Evolutionary conservation across 495 filamentous ascomycete genomes (phyloP), one percentile per base, ranked within the genome.

Genomic region (Penicillium argentinense): DNA sequence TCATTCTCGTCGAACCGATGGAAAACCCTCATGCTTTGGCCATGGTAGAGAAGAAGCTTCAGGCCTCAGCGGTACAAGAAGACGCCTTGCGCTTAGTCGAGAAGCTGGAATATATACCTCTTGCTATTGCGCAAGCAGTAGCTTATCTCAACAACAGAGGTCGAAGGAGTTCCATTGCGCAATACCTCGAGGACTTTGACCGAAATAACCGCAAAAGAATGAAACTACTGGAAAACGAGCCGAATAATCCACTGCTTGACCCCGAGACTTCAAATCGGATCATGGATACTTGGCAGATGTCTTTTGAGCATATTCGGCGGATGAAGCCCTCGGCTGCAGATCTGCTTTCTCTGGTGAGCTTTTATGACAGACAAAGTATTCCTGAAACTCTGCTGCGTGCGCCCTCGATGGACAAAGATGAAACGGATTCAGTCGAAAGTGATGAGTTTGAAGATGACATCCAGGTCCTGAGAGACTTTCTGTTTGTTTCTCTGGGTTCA

Each of bases 81-180:
- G 22, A 43, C 2, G 46, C 64, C 12, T 59, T 1, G 4, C 21
- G 36, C 19, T 28, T 77, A 8, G 53, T 67, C 21, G 48, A 49
- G 14, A 63, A 56, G n/a, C 67, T 80, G 0, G 73, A 75, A n/a
- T 61, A 46, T 30, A 64, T 78, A n/a, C n/a, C n/a, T n/a, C n/a
- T n/a, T n/a, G n/a, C n/a, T n/a, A n/a, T n/a, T n/a, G n/a, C n/a
- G n/a, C 39, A 42, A 19, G 39, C 39, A 16, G 13, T 25, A 14
- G 39, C 39, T 11, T 4, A 28, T 17, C 27, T 42, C 9, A 18
- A 42, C 23, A 4, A 29, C 4, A 40, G 54, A 26, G 42, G 40
- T 19, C 59, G 57, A n/a, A 42, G 63, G 3, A 40, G 19, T 29
- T 57, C 56, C 5, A 42, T 68, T 34, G 17, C 48, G 23, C 43